phyloP scores from a whole-genome alignment of 495 filamentous ascomycete species.

The Penicillium roqueforti region DNA sequence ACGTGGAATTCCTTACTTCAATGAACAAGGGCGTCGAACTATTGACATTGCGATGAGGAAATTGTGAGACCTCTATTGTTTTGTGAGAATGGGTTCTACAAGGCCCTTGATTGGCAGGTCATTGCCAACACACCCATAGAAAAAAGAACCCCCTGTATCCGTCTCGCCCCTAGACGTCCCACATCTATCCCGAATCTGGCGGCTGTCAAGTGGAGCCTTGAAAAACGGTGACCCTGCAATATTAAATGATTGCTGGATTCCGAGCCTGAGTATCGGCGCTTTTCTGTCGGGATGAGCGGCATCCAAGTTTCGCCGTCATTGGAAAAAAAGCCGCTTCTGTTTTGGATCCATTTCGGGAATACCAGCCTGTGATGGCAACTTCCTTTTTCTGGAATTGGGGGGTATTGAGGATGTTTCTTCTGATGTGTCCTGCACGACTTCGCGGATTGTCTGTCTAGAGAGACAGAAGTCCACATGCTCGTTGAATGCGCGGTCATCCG shows the following conservation, averaged over 20 bases:
- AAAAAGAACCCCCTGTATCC: neutral
- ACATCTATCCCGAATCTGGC: neutral
- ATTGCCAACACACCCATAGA: neutral
- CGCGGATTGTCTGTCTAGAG: slow-evolving; percentile 77
- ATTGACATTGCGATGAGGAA: neutral
- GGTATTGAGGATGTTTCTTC: slow-evolving; percentile 9
- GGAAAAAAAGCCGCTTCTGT: slow-evolving; percentile 42
- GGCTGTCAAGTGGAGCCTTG: slow-evolving; percentile 6
- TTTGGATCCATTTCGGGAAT: slow-evolving; percentile 24
- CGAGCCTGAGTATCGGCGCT: neutral
- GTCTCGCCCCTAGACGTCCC: neutral
- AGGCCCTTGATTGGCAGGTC: neutral
- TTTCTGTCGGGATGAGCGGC: too few species aligned
- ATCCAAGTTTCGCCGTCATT: too few species aligned
- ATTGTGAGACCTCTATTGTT: neutral
- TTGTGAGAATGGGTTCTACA: neutral
- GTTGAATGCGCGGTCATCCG: slow-evolving; percentile 80
- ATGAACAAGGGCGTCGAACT: neutral
- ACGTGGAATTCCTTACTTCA: slow-evolving; percentile 20
- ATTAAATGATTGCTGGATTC: neutral
- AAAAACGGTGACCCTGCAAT: slow-evolving; percentile 5
- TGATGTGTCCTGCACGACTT: slow-evolving; percentile 57
- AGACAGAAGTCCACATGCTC: slow-evolving; percentile 93
- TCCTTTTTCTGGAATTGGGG: slow-evolving; percentile 27
- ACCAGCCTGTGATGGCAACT: slow-evolving; percentile 15